Evolutionary conservation across 768 basidiomycete species (phyloP), one percentile per base, ranked within the genome.

Genomic region (Cantharellus cinnabarinus): DNA sequence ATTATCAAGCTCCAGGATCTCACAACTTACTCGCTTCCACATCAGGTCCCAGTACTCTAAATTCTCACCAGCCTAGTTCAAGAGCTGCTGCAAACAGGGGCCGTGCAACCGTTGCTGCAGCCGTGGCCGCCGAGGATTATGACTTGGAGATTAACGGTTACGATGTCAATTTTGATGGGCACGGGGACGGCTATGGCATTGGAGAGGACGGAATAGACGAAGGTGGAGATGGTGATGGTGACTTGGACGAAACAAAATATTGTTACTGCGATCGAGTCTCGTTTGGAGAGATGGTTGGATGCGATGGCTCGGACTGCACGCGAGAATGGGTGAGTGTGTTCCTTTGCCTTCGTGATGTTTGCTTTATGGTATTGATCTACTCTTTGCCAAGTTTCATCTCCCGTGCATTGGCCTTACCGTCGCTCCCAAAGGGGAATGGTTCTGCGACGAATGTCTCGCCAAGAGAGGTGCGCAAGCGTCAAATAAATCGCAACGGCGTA

Each of bases 201-300:
- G 44, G 29, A 10, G 44, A 48, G 10, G 52, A 35, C 2, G 56
- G 14, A 15, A 38, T 14, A 1, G 56, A 57, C 56, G 52, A 20
- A 14, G n/a, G 35, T 35, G 34, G 40, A 4, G 60, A 54, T 41
- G 56, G 29, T 14, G 58, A 56, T 4, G 57, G 29, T 1, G 66
- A 65, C 2, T 50, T 10, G 4, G 65, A 64, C 14, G 61, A 57
- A 14, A 60, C 54, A 14, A 50, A 50, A 34, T 62, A 62, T 44
- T 62, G 71, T 66, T 64, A 67, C 62, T 71, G 70, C 61, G 62
- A 64, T 29, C 65, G 67, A 35, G 63, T 67, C 41, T 66, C 67
- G 59, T 71, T 66, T 60, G 70, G 70, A 2, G 69, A 70, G 62
- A 71, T 71, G 70, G 69, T 71, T 50, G 70, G 66, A 20, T 71